Evolutionary conservation across 1,284 basidiomycete species (phyloP).

Genomic region (Coniferiporia weirii): DNA sequence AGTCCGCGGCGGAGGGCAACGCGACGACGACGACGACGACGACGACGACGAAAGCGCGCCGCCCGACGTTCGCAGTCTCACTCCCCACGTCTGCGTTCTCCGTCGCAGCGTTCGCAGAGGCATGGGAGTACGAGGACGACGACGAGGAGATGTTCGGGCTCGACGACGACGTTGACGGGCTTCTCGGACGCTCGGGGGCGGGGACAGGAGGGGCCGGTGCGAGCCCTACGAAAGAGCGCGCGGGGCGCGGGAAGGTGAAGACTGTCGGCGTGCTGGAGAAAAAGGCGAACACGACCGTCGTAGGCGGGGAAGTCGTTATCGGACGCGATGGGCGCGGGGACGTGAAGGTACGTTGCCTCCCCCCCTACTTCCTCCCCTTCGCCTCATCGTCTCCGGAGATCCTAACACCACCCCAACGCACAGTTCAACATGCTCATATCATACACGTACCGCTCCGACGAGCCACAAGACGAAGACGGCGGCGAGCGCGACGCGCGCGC

Average conservation of each 20-base stretch:
- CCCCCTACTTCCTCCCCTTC: background rate
- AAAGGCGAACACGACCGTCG: conserved; percentile 80
- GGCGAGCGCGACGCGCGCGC: conserved; percentile 29
- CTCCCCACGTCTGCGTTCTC: conserved; percentile 74
- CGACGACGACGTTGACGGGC: conserved; percentile 44
- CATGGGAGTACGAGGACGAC: conserved; percentile 94
- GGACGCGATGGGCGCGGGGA: conserved; percentile 69
- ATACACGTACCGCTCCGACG: conserved; percentile 89
- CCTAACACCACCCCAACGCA: background rate
- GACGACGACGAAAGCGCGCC: conserved; percentile 36
- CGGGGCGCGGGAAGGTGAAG: conserved; percentile 49
- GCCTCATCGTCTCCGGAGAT: no score
- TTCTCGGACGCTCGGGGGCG: no score
- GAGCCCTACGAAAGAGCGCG: conserved; percentile 35
- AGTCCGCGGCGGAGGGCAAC: conserved; percentile 30
- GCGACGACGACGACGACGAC: no score
- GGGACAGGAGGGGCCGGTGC: conserved; percentile 21
- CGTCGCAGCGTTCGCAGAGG: conserved; percentile 85
- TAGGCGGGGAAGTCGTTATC: conserved; percentile 79
- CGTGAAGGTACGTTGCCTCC: conserved; percentile 54
- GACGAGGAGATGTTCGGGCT: conserved; percentile 79
- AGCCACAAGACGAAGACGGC: conserved; percentile 59
- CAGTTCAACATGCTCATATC: conserved; percentile 91
- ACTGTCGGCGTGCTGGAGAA: conserved; percentile 77
- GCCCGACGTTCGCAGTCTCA: conserved; percentile 71